Percentiles rank a stretch among this genome's conserved stretches.
Conservation (phyloP, 208 protist species). For the Leishmania lainsoni region DNA sequence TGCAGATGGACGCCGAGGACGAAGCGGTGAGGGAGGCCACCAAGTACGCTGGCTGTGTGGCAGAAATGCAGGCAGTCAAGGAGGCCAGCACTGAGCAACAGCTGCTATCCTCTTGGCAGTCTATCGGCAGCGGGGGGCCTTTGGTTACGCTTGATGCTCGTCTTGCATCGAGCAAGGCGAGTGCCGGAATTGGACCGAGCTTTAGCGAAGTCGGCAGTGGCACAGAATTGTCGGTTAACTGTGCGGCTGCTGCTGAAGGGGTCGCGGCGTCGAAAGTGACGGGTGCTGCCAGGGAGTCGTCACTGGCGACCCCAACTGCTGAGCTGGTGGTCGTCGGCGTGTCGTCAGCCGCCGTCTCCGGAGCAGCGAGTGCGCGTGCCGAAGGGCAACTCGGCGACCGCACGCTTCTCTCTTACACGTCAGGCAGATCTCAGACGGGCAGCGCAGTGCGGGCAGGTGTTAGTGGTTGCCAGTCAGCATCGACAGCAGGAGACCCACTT, state of each 20-base stretch:
- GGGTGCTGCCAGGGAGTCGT: neutral
- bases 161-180: neutral
- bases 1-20: conserved; percentile 61
- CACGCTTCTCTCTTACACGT: neutral
- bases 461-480: neutral
- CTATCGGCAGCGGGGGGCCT: neutral
- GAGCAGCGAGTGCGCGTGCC: neutral
- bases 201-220: neutral
- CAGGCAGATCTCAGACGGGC: neutral
- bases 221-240: no score
- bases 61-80: conserved; percentile 21
- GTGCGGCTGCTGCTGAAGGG: neutral
- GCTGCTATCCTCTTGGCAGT: neutral
- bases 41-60: conserved; percentile 43
- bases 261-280: neutral
- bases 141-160: neutral
- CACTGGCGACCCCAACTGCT: neutral
- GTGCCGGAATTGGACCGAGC: neutral
- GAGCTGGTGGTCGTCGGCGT: neutral
- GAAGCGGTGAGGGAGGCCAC: conserved; percentile 72
- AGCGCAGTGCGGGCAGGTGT: neutral
- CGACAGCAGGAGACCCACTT: neutral
- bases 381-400: neutral
- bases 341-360: conserved; percentile 2
- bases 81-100: neutral